Conservation (phyloP, 1,284 basidiomycete species). For the Cryptococcus neoformans region DNA sequence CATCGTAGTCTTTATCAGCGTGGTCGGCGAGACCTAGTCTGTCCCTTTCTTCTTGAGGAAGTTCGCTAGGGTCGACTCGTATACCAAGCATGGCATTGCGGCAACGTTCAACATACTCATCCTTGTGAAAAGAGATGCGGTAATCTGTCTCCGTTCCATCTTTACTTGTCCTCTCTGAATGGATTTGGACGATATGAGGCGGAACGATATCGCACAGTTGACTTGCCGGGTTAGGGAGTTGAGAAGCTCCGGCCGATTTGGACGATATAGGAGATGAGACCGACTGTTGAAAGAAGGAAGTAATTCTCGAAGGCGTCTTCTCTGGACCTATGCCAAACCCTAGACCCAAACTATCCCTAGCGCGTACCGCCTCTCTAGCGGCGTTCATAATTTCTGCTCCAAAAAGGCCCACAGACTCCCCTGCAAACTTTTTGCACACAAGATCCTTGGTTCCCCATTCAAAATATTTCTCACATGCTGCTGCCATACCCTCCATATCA, state of each 20-base stretch:
- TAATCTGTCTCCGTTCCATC: slow-evolving; percentile 27
- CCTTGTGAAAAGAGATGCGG: slow-evolving; percentile 31
- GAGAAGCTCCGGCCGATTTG: slow-evolving; percentile 9
- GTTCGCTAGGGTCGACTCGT: slow-evolving; percentile 23
- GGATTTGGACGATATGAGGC: slow-evolving; percentile 31
- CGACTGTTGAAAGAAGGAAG: slow-evolving; percentile 13
- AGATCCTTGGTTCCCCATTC: slow-evolving; percentile 79
- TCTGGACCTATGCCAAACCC: slow-evolving; percentile 3
- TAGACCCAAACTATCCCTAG: background rate
- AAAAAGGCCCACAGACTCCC: slow-evolving; percentile 34
- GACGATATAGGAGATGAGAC: slow-evolving; percentile 6
- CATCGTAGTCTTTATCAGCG: slow-evolving; percentile 2
- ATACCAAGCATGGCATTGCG: slow-evolving; percentile 40
- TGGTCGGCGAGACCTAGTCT: slow-evolving; percentile 28
- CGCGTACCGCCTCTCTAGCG: slow-evolving; percentile 23
- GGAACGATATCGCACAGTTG: slow-evolving; percentile 6
- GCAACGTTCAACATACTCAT: slow-evolving; percentile 23
- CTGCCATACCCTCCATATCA: slow-evolving; percentile 66
- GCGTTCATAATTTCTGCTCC: slow-evolving; percentile 31
- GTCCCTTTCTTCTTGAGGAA: slow-evolving; percentile 13
- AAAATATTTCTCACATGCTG: slow-evolving; percentile 76
- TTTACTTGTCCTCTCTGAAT: slow-evolving; percentile 24
- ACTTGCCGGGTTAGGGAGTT: background rate
- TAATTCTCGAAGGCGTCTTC: slow-evolving; percentile 7
- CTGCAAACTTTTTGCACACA: slow-evolving; percentile 42